Evolutionary conservation across 768 basidiomycete species (phyloP), one percentile per base, ranked within the genome.

Genomic region (Serendipita vermifera): DNA sequence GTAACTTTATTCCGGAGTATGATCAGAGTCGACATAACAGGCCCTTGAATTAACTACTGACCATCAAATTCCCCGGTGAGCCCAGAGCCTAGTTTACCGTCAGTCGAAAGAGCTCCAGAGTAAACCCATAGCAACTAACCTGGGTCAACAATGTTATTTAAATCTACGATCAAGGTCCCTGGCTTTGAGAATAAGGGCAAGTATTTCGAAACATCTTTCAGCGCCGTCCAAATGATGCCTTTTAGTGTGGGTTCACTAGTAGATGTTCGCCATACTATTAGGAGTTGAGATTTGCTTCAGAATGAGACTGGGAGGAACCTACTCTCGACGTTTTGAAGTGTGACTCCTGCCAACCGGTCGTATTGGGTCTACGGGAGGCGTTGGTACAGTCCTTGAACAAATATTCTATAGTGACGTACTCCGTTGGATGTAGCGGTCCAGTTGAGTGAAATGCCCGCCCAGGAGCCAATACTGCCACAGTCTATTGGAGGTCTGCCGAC

Each of bases 251-350:
- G 86, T 66, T 88, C 86, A 0, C 85, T 81, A 15, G 86, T 88
- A 0, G 84, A 86, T 17, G 83, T 86, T 33, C 86, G 74, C 86
- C 85, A 86, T 53, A 87, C 83, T 85, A 36, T n/a, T 4, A 1
- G 17, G 33, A 9, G 5, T 24, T 26, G 39, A 26, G 35, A 55
- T 33, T 46, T 24, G 33, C 55, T 9, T 35, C 1, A 1, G 22
- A 33, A 40, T 7, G n/a, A 11, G 24, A 22, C 5, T n/a, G 14
- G 39, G 14, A 20, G 22, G 2, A 31, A 64, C 79, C 59, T 62
- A 84, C 82, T 85, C 66, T 87, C 86, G 5, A 84, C 83, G 62
- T 85, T 81, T 31, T 85, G 79, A 64, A 87, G 82, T 3, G 82
- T 83, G 61, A 89, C 83, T 14, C 80, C 76, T 1, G 77, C 83